Percentiles rank a stretch among this genome's conserved stretches.
Evolutionary conservation across 257 asterid species (phyloP).

Genomic region (Prunella vulgaris): DNA sequence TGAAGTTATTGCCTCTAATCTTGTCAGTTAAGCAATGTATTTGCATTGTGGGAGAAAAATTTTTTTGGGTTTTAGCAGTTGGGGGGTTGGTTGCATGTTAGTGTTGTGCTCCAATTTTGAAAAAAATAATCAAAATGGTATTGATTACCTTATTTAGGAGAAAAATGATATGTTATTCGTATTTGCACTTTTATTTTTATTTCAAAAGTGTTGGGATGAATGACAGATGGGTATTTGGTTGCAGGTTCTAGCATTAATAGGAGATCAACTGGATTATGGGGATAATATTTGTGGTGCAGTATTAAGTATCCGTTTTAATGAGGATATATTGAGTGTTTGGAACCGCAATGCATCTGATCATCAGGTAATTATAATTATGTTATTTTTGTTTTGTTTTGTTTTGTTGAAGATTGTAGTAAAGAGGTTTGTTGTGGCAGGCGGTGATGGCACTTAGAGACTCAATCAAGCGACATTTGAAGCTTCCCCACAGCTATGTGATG

Average conservation of each 20-base stretch:
- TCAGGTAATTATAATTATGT: constrained; percentile 47
- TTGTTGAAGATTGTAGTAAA: background rate
- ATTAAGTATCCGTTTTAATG: constrained; percentile 85
- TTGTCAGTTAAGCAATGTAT: background rate
- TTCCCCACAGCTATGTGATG: constrained; percentile 85
- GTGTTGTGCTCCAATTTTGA: no score
- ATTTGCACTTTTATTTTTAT: no score
- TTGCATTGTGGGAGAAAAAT: background rate
- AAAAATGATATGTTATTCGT: no score
- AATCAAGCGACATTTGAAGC: constrained; percentile 83
- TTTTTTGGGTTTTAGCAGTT: background rate
- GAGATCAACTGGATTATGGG: constrained; percentile 91
- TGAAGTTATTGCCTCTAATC: background rate
- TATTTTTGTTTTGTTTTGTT: background rate
- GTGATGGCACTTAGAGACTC: constrained; percentile 93
- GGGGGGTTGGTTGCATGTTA: no score
- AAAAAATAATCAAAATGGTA: no score
- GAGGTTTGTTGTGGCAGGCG: constrained; percentile 42
- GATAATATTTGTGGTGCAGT: constrained; percentile 93
- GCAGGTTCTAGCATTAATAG: constrained; percentile 90
- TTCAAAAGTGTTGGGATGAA: no score
- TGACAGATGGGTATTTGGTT: background rate
- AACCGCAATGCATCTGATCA: constrained; percentile 93
- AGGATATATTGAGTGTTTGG: constrained; percentile 97
- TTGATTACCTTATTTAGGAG: no score